Percentiles rank a stretch among this genome's conserved stretches.
phyloP scores from a whole-genome alignment of 768 basidiomycete genomes.

The Rubroboletus pulcherrimus region DNA sequence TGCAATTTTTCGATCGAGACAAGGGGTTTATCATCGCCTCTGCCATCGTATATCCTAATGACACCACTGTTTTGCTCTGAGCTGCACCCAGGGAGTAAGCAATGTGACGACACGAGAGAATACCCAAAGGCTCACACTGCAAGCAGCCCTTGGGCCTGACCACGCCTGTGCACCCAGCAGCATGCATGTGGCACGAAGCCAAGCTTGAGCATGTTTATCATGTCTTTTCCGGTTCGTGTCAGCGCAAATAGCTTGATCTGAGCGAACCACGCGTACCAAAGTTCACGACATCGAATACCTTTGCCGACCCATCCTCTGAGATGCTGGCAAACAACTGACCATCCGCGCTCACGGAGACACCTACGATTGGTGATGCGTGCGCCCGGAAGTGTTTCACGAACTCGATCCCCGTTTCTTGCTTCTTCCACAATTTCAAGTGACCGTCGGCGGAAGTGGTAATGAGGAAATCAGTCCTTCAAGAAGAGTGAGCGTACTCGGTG shows the following conservation, averaged over 20 bases:
- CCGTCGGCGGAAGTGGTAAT: constrained; percentile 95
- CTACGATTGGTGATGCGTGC: constrained; percentile 73
- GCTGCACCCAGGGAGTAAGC: constrained; percentile 38
- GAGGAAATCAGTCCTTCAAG: constrained; percentile 79
- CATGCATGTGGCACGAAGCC: constrained; percentile 82
- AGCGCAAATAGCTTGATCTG: not conserved
- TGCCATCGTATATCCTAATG: constrained; percentile 89
- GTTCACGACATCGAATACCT: constrained; percentile 97
- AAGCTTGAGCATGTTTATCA: constrained; percentile 97
- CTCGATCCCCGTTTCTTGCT: constrained; percentile 92
- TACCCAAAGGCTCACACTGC: constrained; percentile 66
- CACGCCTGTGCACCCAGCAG: constrained; percentile 92
- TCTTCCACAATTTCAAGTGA: constrained; percentile 98
- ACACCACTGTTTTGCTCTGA: constrained; percentile 72
- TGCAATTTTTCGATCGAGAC: constrained; percentile 77
- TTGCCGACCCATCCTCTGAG: constrained; percentile 86
- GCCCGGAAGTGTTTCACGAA: constrained; percentile 98
- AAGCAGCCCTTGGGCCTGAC: constrained; percentile 81
- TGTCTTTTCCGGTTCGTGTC: constrained; percentile 52
- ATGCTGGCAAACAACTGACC: constrained; percentile 90
- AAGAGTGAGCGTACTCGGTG: constrained; percentile 4
- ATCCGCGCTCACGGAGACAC: constrained; percentile 84
- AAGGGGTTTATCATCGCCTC: constrained; percentile 78
- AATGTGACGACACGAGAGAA: not conserved
- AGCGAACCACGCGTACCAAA: constrained; percentile 65